Evolutionary conservation across 352 stramenopile genomes (phyloP), one percentile per base, ranked within the genome.

Genomic region (Lagenidium giganteum): DNA sequence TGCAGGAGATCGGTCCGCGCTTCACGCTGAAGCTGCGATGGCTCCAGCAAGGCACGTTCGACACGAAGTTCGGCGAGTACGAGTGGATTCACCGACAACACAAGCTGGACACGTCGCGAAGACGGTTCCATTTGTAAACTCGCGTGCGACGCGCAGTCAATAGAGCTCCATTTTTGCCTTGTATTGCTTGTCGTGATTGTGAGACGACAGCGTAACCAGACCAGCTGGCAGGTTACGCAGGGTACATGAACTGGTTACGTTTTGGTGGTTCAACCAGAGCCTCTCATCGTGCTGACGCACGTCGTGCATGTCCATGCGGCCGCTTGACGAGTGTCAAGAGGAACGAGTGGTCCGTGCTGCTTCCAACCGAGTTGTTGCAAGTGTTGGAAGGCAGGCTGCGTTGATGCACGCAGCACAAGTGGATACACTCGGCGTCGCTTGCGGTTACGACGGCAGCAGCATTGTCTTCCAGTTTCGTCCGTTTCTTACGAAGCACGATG

Each of bases 51-150:
- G 96, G 96, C 31, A 98, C 94, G 14, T 99, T 99, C 72, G 96
- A 99, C 75, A 98, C 95, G 39, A 94, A 98, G 59, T 98, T 96
- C 58, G 97, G 96, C 35, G 96, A 99, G 75, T 99, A 99, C 77
- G 97, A 99, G 79, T 99, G 96, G 96, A 92, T 99, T 52, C 93
- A 98, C 79, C 98, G 98, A 64, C 83, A 97, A 59, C 97, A 99
- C 70, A 86, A 99, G 68, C 98, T 99, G 70, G 96, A 99, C 62
- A 99, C 95, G 22, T 98, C 91, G 9, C 75, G 95, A 54, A 77
- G 95, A 64, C 97, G 97, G 66, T 99, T 99, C 68, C 95, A 98
- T 57, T 70, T 98, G 48, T 98, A 97, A 46, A 28, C 18, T 28
- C 8, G 22, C 23, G 24, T 38, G 8, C 9, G 9, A 9, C 16